phyloP scores from a whole-genome alignment of 345 rosid genomes.

The Capsella bursapastoris region DNA sequence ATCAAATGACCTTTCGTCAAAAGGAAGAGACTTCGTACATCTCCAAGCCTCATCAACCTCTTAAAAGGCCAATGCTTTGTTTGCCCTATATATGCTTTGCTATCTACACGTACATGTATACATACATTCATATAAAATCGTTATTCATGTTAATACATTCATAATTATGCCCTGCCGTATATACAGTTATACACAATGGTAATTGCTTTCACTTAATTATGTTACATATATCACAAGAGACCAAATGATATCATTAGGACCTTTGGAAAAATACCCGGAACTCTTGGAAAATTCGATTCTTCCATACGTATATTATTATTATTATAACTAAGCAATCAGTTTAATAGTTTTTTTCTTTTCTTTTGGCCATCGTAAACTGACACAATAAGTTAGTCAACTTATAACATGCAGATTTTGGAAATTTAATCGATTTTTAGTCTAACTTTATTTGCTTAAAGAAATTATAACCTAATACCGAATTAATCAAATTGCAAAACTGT shows the following conservation, averaged over 20 bases:
- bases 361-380: not conserved
- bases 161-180: too few species aligned
- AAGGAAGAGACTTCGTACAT: slow-evolving; percentile 22
- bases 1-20: slow-evolving; percentile 41
- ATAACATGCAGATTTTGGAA: not conserved
- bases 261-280: not conserved
- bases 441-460: not conserved
- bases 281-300: not conserved
- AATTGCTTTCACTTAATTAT: not conserved
- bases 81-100: slow-evolving; percentile 25
- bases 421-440: not conserved
- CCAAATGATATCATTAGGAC: not conserved
- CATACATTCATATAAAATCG: not conserved
- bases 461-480: not conserved
- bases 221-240: not conserved
- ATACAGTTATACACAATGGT: not conserved
- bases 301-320: too few species aligned
- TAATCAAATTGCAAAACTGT: slow-evolving; percentile 4
- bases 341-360: not conserved
- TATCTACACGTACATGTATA: slow-evolving; percentile 22
- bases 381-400: not conserved
- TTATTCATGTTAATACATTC: not conserved
- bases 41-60: slow-evolving; percentile 34
- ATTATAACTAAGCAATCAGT: not conserved
- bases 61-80: slow-evolving; percentile 39